Evolutionary conservation across 106 monocot genomes (phyloP), one percentile per base, ranked within the genome.

Genomic region (Hemerocallis citrina): DNA sequence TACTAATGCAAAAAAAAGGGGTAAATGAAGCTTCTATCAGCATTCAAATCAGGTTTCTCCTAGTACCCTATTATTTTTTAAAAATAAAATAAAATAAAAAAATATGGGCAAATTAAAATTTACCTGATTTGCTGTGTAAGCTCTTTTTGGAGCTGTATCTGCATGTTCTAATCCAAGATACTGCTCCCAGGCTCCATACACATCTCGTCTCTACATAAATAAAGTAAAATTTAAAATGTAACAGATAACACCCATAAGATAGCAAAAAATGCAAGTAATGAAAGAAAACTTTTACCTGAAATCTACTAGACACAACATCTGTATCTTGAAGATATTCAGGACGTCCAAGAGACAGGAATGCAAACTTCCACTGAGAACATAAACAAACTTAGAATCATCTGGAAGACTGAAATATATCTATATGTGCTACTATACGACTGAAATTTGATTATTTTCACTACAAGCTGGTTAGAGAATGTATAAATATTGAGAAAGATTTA

Each of bases 111-210:
- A 13, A 52, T 9, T 16, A 21, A 50, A 19, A 2, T 22, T 30
- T 61, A 70, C 70, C 70, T 70, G 70, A 48, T 54, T 61, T 16
- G 72, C 77, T 11, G 79, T 72, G 47, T 77, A 73, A 42, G 88
- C 58, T 59, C 88, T 81, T 80, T 92, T 98, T 16, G 84, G 87
- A 73, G 91, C 61, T 34, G 87, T 91, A 41, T 98, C 91, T 35
- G 85, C 75, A 50, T 98, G 98, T 58, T 98, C 91, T 47, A 98
- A 74, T 21, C 98, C 98, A 57, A 98, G 92, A 62, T 88, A 98
- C 45, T 98, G 98, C 68, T 98, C 98, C 87, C 87, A 98, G 9
- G 98, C 91, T 43, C 88, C 98, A 74, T 98, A 98, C 30, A 82
- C 85, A 68, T 62, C 70, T 62, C 61, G 61, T 62, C 61, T 62